phyloP scores from a whole-genome alignment of 2,329 filamentous ascomycete genomes.

The Gaeumannomyces sp. region DNA sequence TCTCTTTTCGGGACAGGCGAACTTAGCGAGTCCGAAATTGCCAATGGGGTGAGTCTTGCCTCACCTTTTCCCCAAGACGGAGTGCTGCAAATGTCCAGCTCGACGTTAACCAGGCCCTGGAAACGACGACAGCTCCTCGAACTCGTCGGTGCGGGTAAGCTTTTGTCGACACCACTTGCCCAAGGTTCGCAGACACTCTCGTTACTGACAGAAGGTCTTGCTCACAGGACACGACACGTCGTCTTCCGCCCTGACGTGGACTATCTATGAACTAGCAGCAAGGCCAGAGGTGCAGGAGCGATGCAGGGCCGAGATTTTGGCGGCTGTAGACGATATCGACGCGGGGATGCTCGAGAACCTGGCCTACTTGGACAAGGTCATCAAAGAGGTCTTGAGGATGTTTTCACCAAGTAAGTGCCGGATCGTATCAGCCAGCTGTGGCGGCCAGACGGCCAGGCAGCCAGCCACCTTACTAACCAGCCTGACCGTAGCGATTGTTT shows the following conservation, averaged over 20 bases:
- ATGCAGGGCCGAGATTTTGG: slow-evolving; percentile 29
- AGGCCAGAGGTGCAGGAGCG: slow-evolving; percentile 26
- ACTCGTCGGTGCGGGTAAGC: slow-evolving; percentile 15
- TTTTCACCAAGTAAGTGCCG: slow-evolving; percentile 26
- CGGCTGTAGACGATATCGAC: slow-evolving; percentile 30
- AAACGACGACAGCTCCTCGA: slow-evolving; percentile 25
- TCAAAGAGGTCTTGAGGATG: slow-evolving; percentile 36
- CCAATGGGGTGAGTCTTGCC: slow-evolving; percentile 18
- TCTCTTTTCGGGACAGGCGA: slow-evolving; percentile 14
- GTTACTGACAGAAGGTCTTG: slow-evolving; percentile 6
- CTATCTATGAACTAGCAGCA: slow-evolving; percentile 26
- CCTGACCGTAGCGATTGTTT: not conserved
- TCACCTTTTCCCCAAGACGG: too few relatives aligned
- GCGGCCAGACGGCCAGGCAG: not conserved
- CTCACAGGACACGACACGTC: slow-evolving; percentile 28
- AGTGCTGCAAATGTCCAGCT: not conserved
- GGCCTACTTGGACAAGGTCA: slow-evolving; percentile 35
- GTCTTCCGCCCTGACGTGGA: slow-evolving; percentile 27
- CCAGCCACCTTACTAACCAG: not conserved
- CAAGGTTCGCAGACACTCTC: too few relatives aligned
- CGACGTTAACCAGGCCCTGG: slow-evolving; percentile 23
- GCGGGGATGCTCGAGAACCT: slow-evolving; percentile 31
- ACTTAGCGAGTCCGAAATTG: slow-evolving; percentile 20
- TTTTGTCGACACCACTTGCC: slow-evolving; percentile 15
- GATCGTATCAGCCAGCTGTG: not conserved